Percentiles rank a stretch among this genome's conserved stretches.
phyloP scores from a whole-genome alignment of 1,284 basidiomycete species.

The Naganishia sp. region DNA sequence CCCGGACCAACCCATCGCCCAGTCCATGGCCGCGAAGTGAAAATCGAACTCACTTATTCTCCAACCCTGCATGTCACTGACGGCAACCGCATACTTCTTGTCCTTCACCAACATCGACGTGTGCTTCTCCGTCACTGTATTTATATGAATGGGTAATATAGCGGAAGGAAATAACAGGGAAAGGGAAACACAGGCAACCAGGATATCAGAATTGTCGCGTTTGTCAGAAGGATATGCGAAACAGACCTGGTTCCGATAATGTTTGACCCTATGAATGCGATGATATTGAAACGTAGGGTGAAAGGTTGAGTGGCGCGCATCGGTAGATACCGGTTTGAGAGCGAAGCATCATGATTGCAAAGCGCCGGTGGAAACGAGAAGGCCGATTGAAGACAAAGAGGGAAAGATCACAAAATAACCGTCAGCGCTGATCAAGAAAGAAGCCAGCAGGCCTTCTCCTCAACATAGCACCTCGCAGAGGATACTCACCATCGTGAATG shows the following conservation, averaged over 20 bases:
- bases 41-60: conserved; percentile 74
- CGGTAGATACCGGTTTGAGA: no score
- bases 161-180: conserved; percentile 25
- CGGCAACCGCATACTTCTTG: conserved; percentile 74
- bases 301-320: no score
- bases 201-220: not conserved
- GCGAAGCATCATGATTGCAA: no score
- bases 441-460: no score
- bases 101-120: conserved; percentile 72
- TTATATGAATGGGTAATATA: not conserved
- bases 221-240: not conserved
- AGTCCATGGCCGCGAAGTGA: not conserved
- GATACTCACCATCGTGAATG: not conserved
- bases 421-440: no score
- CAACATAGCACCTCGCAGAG: no score
- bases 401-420: no score
- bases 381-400: no score
- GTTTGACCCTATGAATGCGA: conserved; percentile 49
- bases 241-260: conserved; percentile 53
- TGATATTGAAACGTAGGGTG: no score
- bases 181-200: conserved; percentile 9
- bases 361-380: no score
- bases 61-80: conserved; percentile 99
- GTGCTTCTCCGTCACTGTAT: conserved; percentile 71
- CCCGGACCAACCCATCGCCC: not conserved